phyloP scores from a whole-genome alignment of 2,329 filamentous ascomycete species.

The Meredithiella fracta region DNA sequence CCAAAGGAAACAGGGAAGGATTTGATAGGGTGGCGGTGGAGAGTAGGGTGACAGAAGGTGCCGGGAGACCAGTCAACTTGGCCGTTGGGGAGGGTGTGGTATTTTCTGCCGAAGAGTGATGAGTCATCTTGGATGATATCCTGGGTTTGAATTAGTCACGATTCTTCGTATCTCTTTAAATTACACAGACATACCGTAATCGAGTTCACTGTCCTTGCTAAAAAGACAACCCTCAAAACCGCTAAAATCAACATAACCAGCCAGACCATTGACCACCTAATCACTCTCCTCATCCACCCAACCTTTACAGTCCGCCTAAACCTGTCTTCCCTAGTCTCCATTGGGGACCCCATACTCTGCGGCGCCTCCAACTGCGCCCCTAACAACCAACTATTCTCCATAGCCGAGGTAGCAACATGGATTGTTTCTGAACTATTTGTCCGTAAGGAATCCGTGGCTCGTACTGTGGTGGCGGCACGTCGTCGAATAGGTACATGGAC shows the following conservation, averaged over 20 bases:
- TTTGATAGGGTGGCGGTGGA: neutral
- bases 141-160: neutral
- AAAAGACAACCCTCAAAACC: neutral
- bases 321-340: too few species aligned
- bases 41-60: neutral
- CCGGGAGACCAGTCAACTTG: slow-evolving; percentile 5
- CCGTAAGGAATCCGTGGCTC: neutral
- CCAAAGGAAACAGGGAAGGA: neutral
- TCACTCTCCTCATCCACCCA: neutral
- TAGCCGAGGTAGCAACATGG: too few species aligned
- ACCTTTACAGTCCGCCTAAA: too few species aligned
- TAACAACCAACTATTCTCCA: neutral
- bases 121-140: neutral
- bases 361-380: neutral
- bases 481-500: neutral
- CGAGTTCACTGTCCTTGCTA: neutral
- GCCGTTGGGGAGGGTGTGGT: neutral
- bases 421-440: neutral
- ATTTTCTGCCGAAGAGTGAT: neutral
- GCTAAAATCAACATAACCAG: too few species aligned
- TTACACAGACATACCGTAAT: neutral
- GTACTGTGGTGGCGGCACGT: neutral
- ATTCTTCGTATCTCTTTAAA: neutral
- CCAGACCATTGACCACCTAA: too few species aligned
- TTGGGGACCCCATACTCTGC: too few species aligned